A percentile compares a stretch with the other conserved stretches of the same genome.
Evolutionary conservation across 2,329 filamentous ascomycete genomes (phyloP).

Genomic region (Tolypocladium amazonense): DNA sequence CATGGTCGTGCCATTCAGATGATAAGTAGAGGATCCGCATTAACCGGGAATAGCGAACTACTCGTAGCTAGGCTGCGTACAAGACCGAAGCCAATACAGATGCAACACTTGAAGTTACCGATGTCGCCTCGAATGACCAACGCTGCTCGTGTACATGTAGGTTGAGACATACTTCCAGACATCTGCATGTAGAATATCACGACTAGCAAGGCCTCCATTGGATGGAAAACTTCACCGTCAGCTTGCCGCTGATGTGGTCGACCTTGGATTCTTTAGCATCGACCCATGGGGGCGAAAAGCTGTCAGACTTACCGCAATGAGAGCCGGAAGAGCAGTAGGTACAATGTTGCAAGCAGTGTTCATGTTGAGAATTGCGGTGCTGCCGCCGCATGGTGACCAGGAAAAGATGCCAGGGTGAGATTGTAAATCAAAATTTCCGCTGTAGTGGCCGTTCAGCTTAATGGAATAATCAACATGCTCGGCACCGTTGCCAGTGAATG

Average conservation of each 20-base stretch:
- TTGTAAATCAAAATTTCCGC: slow-evolving; percentile 11
- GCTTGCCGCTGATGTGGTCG: slow-evolving; percentile 15
- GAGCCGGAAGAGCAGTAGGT: slow-evolving; percentile 10
- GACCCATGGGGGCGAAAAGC: neutral
- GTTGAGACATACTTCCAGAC: neutral
- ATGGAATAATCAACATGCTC: slow-evolving; percentile 10
- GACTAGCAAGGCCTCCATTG: slow-evolving; percentile 8
- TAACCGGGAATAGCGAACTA: too few species aligned
- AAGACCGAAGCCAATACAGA: too few species aligned
- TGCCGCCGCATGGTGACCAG: slow-evolving; percentile 14
- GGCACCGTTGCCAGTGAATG: slow-evolving; percentile 12
- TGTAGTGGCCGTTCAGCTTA: slow-evolving; percentile 8
- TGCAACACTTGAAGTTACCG: too few species aligned
- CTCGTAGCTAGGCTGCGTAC: too few species aligned
- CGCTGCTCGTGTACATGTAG: neutral
- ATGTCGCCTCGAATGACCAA: too few species aligned
- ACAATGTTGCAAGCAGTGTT: slow-evolving; percentile 14
- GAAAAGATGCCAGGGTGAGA: slow-evolving; percentile 8
- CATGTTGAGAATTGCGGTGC: slow-evolving; percentile 17
- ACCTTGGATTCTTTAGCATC: slow-evolving; percentile 6
- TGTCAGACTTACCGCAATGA: slow-evolving; percentile 12
- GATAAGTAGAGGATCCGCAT: too few species aligned
- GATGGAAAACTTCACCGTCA: slow-evolving; percentile 13
- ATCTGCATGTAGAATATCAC: slow-evolving; percentile 5
- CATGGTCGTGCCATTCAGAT: too few species aligned